Evolutionary conservation across 2,329 filamentous ascomycete species (phyloP), one percentile per base, ranked within the genome.

Genomic region (Fusarium incarnatum): DNA sequence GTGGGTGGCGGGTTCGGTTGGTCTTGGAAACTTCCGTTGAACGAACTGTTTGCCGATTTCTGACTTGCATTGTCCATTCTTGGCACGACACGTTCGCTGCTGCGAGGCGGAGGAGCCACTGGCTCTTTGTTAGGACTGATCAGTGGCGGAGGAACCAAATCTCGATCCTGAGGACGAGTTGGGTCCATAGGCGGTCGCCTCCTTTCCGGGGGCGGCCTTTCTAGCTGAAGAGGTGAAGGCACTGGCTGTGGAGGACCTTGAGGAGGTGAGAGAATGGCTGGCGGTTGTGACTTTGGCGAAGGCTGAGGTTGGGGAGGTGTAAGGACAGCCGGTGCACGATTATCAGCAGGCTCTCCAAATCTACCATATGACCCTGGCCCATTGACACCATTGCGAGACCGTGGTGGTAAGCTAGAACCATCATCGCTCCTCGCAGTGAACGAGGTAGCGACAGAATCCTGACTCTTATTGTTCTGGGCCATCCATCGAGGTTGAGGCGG

Each of bases 181-280:
- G 86, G 85, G 63, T 90, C 87, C 88, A 92, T 91, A 1, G 89
- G 88, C 3, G 90, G 90, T 50, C 90, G 82, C 76, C 86, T 89
- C 66, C 90, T 83, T 71, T 91, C 89, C 1, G 90, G 90, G 2
- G 87, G 84, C 34, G 82, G 83, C 23, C 85, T 80, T 37, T 84
- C 84, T 10, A 66, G 53, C 42, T 75, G 77, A 67, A 71, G 68
- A 28, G 68, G 68, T 37, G 68, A 67, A 23, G 68, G 68, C 8
- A 71, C 60, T 16, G 77, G 73, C 18, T 76, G 69, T 32, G 76
- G 75, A 30, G 72, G 68, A 37, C 34, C 34, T 42, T 73, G 73
- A 12, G 56, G 75, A 50, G 64, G 66, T 30, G 72, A 73, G 8
- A 57, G 52, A 42, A 45, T 72, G 58, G 63, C 60, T 46, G 42